Percentiles rank a stretch among this genome's conserved stretches.
Evolutionary conservation across 2,329 filamentous ascomycete genomes (phyloP).

Genomic region (Coleophoma eucalyptorum): DNA sequence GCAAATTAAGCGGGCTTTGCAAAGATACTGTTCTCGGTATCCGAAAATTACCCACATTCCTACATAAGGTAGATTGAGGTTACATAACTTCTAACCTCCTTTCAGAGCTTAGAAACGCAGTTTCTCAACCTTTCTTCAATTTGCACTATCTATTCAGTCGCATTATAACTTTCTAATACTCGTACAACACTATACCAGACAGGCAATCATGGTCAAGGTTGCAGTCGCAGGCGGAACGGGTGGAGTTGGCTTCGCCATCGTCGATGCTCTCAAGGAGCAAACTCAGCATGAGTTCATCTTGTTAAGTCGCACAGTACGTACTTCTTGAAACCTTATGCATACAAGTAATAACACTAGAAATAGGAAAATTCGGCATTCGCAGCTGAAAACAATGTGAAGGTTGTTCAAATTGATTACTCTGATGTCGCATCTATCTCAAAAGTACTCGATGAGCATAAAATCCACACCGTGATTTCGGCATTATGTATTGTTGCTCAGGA

Average conservation of each 20-base stretch:
- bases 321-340: no score
- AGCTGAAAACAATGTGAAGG: constrained; percentile 2
- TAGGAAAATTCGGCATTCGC: constrained; percentile 1
- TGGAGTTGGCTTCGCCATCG: constrained; percentile 21
- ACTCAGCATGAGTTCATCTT: constrained; percentile 23
- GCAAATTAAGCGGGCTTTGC: no score
- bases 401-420: constrained; percentile 7
- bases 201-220: constrained; percentile 21
- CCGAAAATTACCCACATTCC: background rate
- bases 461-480: constrained; percentile 6
- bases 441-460: constrained; percentile 26
- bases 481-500: constrained; percentile 8
- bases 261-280: constrained; percentile 19
- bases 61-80: background rate
- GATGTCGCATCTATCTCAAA: constrained; percentile 1
- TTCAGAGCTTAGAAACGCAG: background rate
- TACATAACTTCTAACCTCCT: background rate
- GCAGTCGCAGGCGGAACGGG: constrained; percentile 23
- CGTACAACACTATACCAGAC: background rate
- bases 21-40: no score
- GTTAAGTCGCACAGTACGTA: constrained; percentile 23
- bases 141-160: background rate
- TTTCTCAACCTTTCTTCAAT: background rate
- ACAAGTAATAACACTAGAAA: background rate
- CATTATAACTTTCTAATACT: background rate